Evolutionary conservation across 305 asterid species (phyloP).

Genomic region (Fraxinus albicans): DNA sequence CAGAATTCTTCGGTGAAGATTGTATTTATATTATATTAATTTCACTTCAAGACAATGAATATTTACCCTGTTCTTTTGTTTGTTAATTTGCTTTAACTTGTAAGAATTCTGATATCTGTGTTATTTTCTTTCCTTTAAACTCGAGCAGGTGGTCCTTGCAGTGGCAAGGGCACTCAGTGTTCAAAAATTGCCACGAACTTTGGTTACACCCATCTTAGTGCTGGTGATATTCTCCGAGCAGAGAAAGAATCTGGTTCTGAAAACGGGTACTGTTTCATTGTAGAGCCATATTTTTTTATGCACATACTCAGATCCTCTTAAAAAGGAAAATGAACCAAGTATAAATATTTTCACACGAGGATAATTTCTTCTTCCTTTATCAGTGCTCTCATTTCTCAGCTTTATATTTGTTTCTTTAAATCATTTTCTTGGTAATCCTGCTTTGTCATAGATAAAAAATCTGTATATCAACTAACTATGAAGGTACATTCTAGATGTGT

Average conservation of each 20-base stretch:
- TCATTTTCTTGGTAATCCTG: no score
- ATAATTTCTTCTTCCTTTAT: no score
- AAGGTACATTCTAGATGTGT: no score
- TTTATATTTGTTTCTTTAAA: no score
- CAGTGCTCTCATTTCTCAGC: no score
- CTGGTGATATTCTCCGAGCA: conserved; percentile 94
- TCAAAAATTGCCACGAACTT: conserved; percentile 72
- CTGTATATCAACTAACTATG: no score
- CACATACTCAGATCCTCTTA: not conserved
- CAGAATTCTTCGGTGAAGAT: no score
- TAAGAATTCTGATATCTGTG: no score
- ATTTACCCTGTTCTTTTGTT: not conserved
- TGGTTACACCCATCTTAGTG: conserved; percentile 93
- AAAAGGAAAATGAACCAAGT: not conserved
- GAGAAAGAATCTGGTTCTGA: conserved; percentile 90
- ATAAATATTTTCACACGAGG: no score
- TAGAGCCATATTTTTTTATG: not conserved
- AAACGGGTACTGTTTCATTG: conserved; percentile 57
- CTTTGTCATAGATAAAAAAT: no score
- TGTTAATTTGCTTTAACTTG: not conserved
- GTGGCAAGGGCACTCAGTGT: conserved; percentile 99
- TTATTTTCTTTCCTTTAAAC: not conserved
- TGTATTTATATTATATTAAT: no score
- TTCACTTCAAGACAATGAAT: no score
- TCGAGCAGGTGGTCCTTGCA: conserved; percentile 91